Evolutionary conservation across 805 yeast genomes (phyloP).

Genomic region (Wickerhamomyces xylosicus): DNA sequence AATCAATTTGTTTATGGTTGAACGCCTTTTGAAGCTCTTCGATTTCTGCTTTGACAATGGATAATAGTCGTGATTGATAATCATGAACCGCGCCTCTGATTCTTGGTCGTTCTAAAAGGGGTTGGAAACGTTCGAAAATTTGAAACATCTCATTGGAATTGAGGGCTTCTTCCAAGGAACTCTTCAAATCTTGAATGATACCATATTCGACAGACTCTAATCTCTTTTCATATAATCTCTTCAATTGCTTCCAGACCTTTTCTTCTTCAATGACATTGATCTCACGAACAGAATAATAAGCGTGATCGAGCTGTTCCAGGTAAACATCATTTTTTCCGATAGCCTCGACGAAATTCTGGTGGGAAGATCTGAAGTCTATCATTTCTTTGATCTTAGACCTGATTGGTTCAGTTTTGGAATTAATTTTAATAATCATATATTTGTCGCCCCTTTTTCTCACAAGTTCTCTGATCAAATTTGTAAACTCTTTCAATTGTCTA

Average conservation of each 20-base stretch:
- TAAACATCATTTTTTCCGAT: conserved; percentile 15
- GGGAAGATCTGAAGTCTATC: conserved; percentile 37
- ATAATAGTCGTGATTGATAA: conserved; percentile 42
- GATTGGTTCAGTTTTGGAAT: conserved; percentile 29
- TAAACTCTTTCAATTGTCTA: conserved; percentile 48
- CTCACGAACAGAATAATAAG: conserved; percentile 29
- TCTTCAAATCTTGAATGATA: conserved; percentile 30
- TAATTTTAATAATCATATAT: conserved; percentile 53
- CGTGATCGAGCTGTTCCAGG: conserved; percentile 24
- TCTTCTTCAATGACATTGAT: conserved; percentile 29
- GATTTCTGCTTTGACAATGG: conserved; percentile 38
- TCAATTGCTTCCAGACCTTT: conserved; percentile 31
- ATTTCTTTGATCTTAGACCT: conserved; percentile 35
- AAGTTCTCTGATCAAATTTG: conserved; percentile 60
- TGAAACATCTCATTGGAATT: conserved; percentile 40
- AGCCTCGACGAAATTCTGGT: conserved; percentile 36
- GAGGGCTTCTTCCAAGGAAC: conserved; percentile 26
- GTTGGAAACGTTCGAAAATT: conserved; percentile 37
- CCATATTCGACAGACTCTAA: conserved; percentile 34
- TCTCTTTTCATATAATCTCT: conserved; percentile 30
- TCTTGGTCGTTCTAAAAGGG: conserved; percentile 40
- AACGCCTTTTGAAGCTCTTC: conserved; percentile 29
- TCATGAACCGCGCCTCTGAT: conserved; percentile 50
- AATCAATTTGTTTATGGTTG: conserved; percentile 22
- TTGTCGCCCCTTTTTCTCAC: conserved; percentile 65